These are phyloP conservation scores for Ophiostoma triangulosporum DNA, from an alignment of 2,329 filamentous ascomycete species.

Conservation along the genomic window DNA sequence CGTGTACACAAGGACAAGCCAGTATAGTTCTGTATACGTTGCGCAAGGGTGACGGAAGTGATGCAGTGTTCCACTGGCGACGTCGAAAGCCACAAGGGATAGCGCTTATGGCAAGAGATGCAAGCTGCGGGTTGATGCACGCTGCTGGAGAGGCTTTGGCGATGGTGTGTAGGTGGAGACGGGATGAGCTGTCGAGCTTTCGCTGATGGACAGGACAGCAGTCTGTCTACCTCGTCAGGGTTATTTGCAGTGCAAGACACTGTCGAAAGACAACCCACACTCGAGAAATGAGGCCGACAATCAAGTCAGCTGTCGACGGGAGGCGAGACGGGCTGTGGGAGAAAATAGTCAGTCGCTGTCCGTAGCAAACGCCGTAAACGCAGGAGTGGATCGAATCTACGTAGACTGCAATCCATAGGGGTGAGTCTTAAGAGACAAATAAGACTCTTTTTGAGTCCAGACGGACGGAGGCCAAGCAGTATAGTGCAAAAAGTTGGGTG, in stretches of 20 bases:
- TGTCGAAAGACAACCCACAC: background rate
- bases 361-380: background rate
- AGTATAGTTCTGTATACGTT: constrained; percentile 1
- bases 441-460: background rate
- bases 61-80: constrained; percentile 4
- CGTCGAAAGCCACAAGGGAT: background rate
- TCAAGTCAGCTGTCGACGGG: background rate
- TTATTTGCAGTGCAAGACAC: background rate
- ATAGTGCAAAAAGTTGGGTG: background rate
- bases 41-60: constrained; percentile 4
- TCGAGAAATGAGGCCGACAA: background rate
- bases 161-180: background rate
- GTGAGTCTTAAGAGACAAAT: background rate
- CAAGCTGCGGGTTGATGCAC: background rate
- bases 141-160: background rate
- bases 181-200: background rate
- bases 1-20: background rate
- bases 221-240: background rate
- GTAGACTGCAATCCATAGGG: constrained; percentile 4
- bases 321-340: constrained; percentile 3
- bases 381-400: constrained; percentile 8
- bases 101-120: constrained; percentile 1
- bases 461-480: constrained; percentile 3
- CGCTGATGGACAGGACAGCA: too few species aligned
- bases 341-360: constrained; percentile 9